Evolutionary conservation across 768 basidiomycete genomes (phyloP), one percentile per base, ranked within the genome.

Genomic region (Gloeopeniophorella convolvens): DNA sequence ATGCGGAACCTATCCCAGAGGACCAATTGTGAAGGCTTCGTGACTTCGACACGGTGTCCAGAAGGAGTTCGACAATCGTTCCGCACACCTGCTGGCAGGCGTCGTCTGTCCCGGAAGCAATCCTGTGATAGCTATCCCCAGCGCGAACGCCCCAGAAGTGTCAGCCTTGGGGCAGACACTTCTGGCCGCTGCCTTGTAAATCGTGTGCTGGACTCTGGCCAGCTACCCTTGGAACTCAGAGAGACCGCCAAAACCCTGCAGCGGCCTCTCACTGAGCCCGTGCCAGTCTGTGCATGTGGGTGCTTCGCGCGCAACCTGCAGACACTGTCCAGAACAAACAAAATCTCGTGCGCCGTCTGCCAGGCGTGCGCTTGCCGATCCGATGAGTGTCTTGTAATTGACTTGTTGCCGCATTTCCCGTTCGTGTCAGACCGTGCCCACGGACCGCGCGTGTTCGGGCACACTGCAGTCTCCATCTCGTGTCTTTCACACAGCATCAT

Each of bases 281-380:
- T n/a, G n/a, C n/a, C 15, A 26, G 34, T 30, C 28, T 16, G 21
- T 26, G 28, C 45, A 26, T 30, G 21, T 47, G 23, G 51, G 40
- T 16, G 16, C 28, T 24, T 31, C 28, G 33, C 27, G 24, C 23
- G 5, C 18, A 16, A n/a, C n/a, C 44, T 37, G 20, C 24, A 20
- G 15, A 13, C 26, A 10, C 15, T 16, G 11, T 46, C 37, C 33
- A 28, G 48, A 50, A 37, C 37, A 28, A 37, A 34, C 13, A 24
- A 33, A 37, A 47, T 46, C 45, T 48, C 51, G 51, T 53, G 51
- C 13, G n/a, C n/a, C n/a, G n/a, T n/a, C n/a, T n/a, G n/a, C n/a
- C n/a, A n/a, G n/a, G n/a, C n/a, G n/a, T n/a, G n/a, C n/a, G n/a
- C n/a, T n/a, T n/a, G n/a, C n/a, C n/a, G n/a, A n/a, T n/a, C n/a